Conservation (phyloP, 345 rosid genomes). For the Brassica rapa region DNA sequence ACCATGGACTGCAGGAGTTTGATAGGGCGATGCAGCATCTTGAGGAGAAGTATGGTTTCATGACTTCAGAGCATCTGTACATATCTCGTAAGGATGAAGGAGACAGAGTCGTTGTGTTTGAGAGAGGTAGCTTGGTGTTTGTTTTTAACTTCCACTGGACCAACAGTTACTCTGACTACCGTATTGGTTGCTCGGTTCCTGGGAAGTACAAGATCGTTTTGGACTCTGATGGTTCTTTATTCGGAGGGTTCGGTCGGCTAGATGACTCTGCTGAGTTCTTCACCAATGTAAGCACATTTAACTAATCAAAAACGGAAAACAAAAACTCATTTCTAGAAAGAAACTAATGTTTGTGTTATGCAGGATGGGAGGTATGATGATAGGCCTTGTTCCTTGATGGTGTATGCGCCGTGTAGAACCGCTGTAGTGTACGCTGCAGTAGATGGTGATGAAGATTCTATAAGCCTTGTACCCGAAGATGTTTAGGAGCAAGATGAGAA, state of each 20-base stretch:
- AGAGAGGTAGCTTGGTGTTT: slow-evolving; percentile 83
- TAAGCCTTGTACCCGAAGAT: slow-evolving; percentile 30
- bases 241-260: slow-evolving; percentile 78
- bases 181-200: slow-evolving; percentile 77
- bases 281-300: slow-evolving; percentile 57
- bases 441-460: slow-evolving; percentile 44
- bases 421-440: slow-evolving; percentile 85
- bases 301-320: background rate
- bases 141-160: slow-evolving; percentile 94
- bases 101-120: slow-evolving; percentile 75
- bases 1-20: slow-evolving; percentile 86
- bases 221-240: slow-evolving; percentile 74
- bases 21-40: slow-evolving; percentile 90
- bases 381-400: slow-evolving; percentile 72
- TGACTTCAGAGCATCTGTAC: slow-evolving; percentile 90
- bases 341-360: slow-evolving; percentile 23
- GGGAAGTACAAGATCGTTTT: slow-evolving; percentile 90
- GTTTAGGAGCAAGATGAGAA: slow-evolving; percentile 15
- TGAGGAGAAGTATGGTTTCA: slow-evolving; percentile 75
- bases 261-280: slow-evolving; percentile 66
- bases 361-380: slow-evolving; percentile 76
- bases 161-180: slow-evolving; percentile 79
- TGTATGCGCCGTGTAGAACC: slow-evolving; percentile 83
- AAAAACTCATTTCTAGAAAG: background rate
- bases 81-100: slow-evolving; percentile 85